Percentiles rank a stretch among this genome's conserved stretches.
phyloP scores from a whole-genome alignment of 352 stramenopile genomes.

The Pythium coloratum region DNA sequence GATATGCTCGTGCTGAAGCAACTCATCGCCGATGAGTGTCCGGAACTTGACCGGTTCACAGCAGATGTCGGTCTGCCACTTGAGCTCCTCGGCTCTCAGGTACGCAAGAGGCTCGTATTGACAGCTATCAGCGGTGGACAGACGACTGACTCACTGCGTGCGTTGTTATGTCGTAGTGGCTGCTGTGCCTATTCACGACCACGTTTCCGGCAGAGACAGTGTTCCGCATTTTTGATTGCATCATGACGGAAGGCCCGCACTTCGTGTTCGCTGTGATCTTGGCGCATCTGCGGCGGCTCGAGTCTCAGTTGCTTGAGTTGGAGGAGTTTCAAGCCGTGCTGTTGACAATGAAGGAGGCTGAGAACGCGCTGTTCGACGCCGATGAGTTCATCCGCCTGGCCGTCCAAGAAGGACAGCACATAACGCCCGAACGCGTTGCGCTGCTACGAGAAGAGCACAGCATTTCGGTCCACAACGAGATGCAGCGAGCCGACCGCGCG shows the following conservation, averaged over 20 bases:
- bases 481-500: conserved; percentile 63
- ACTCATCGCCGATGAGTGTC: conserved; percentile 82
- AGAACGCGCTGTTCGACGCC: conserved; percentile 62
- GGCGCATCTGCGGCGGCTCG: conserved; percentile 65
- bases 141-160: neutral
- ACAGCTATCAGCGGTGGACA: neutral
- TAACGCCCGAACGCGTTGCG: conserved; percentile 40
- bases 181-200: conserved; percentile 90
- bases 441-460: conserved; percentile 53
- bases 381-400: conserved; percentile 61
- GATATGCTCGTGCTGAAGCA: conserved; percentile 90
- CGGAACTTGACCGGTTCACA: conserved; percentile 72
- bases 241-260: conserved; percentile 79
- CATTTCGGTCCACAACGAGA: conserved; percentile 61
- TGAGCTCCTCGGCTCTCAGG: conserved; percentile 81
- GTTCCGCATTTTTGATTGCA: conserved; percentile 87
- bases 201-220: conserved; percentile 87
- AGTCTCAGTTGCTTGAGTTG: conserved; percentile 45
- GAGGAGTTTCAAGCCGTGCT: conserved; percentile 74
- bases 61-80: conserved; percentile 77
- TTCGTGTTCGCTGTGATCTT: conserved; percentile 87
- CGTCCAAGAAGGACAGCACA: conserved; percentile 41
- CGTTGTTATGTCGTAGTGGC: conserved; percentile 50
- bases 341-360: conserved; percentile 68
- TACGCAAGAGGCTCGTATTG: conserved; percentile 9